Percentiles rank a stretch among this genome's conserved stretches.
These are phyloP conservation scores for Stagonosporopsis cucurbitacearum DNA, from an alignment of 2,329 filamentous ascomycete species.

Conservation along the genomic window DNA sequence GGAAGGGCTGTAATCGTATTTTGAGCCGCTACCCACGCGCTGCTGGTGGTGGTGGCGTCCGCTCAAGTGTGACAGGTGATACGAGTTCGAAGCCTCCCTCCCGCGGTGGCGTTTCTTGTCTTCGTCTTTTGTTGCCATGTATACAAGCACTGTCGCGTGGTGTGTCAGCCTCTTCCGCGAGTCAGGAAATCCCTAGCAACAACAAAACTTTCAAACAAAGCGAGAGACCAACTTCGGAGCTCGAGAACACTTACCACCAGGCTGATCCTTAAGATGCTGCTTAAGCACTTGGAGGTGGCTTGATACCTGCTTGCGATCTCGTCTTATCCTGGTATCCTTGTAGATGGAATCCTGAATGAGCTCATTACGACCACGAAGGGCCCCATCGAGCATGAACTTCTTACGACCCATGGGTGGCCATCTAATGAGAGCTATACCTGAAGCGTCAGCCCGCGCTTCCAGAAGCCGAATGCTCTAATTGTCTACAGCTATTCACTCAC, in stretches of 20 bases:
- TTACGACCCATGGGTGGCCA: constrained; percentile 65
- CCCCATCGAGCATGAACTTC: constrained; percentile 58
- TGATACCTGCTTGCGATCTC: constrained; percentile 66
- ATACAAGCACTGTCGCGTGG: constrained; percentile 47
- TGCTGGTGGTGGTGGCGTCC: constrained; percentile 30
- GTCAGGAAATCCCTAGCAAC: constrained; percentile 21
- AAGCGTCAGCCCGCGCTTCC: constrained; percentile 5
- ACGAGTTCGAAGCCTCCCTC: constrained; percentile 24
- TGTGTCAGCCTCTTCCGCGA: constrained; percentile 30
- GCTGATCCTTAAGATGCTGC: constrained; percentile 60
- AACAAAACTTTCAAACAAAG: constrained; percentile 10
- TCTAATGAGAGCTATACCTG: constrained; percentile 49
- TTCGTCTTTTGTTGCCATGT: constrained; percentile 49
- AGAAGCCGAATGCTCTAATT: background rate
- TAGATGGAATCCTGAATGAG: constrained; percentile 65
- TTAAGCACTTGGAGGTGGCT: constrained; percentile 70
- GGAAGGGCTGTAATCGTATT: constrained; percentile 31
- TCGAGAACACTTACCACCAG: constrained; percentile 55
- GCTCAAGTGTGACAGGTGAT: constrained; percentile 31
- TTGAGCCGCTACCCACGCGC: constrained; percentile 24
- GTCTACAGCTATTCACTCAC: constrained; percentile 36
- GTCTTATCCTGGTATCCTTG: constrained; percentile 59
- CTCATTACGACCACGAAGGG: constrained; percentile 66
- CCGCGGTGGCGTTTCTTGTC: constrained; percentile 30
- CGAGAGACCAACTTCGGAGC: constrained; percentile 1